A percentile compares a stretch with the other conserved stretches of the same genome.
These are phyloP conservation scores for Nakaseomyces glabratus DNA, from an alignment of 1,139 yeast species.

Conservation along the genomic window DNA sequence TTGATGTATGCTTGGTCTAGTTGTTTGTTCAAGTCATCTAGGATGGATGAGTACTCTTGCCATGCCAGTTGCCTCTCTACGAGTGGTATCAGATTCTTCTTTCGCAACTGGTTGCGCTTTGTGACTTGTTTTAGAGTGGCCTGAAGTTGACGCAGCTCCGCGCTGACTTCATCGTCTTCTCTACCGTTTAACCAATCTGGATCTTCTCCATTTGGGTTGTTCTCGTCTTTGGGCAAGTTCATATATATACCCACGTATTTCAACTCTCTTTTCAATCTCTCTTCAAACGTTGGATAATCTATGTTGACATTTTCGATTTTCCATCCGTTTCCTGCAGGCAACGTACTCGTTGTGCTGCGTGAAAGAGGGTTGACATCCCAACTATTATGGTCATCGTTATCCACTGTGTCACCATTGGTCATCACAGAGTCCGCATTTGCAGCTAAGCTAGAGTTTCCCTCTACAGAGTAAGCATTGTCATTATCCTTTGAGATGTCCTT, in stretches of 20 bases:
- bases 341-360: conserved; percentile 32
- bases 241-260: conserved; percentile 85
- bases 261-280: conserved; percentile 75
- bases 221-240: conserved; percentile 41
- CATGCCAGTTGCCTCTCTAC: conserved; percentile 91
- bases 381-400: conserved; percentile 9
- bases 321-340: conserved; percentile 42
- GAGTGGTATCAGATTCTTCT: conserved; percentile 56
- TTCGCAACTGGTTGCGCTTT: conserved; percentile 56
- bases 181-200: conserved; percentile 63
- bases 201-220: conserved; percentile 26
- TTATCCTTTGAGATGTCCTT: conserved; percentile 17
- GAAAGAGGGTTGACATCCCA: conserved; percentile 6
- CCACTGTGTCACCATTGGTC: conserved; percentile 12
- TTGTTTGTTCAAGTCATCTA: conserved; percentile 92
- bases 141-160: conserved; percentile 71
- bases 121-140: conserved; percentile 54
- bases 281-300: conserved; percentile 78
- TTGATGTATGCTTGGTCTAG: conserved; percentile 90
- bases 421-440: conserved; percentile 10
- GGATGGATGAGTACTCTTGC: conserved; percentile 83
- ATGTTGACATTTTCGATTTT: conserved; percentile 39
- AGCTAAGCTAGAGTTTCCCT: conserved; percentile 11
- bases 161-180: conserved; percentile 92
- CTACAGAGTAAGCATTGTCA: conserved; percentile 7